Percentiles rank a stretch among this genome's conserved stretches.
These are phyloP conservation scores for Zygoascus flipseniorum DNA, from an alignment of 805 yeast genomes.

Conservation along the genomic window DNA sequence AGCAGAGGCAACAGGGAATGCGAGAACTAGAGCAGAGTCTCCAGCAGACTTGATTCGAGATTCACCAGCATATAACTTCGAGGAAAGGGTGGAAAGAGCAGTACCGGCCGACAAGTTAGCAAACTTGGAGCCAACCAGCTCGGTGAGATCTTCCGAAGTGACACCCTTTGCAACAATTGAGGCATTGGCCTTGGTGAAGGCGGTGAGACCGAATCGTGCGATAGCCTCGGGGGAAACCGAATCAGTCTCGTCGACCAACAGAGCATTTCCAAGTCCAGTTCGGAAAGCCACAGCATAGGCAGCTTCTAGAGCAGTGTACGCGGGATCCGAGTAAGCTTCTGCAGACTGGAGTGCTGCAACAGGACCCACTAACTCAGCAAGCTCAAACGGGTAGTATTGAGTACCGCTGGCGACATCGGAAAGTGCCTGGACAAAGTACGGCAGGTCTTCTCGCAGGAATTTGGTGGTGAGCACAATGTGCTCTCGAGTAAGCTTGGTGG, in stretches of 20 bases:
- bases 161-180: conserved; percentile 70
- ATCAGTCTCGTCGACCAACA: conserved; percentile 30
- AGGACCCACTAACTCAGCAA: conserved; percentile 74
- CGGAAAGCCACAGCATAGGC: conserved; percentile 78
- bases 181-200: conserved; percentile 62
- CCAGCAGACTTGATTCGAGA: conserved; percentile 53
- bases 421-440: conserved; percentile 81
- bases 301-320: conserved; percentile 61
- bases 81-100: conserved; percentile 33
- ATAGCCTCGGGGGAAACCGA: conserved; percentile 70
- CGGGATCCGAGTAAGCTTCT: conserved; percentile 37
- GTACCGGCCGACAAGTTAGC: conserved; percentile 55
- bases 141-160: conserved; percentile 55
- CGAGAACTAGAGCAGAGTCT: conserved; percentile 58
- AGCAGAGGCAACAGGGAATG: conserved; percentile 52
- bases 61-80: conserved; percentile 52
- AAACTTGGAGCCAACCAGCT: conserved; percentile 53
- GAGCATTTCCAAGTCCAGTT: conserved; percentile 78
- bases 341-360: conserved; percentile 57
- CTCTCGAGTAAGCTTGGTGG: conserved; percentile 72
- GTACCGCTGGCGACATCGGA: conserved; percentile 62
- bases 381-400: conserved; percentile 74
- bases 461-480: conserved; percentile 68
- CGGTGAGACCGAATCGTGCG: conserved; percentile 54
- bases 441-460: conserved; percentile 81